Conservation (phyloP, 106 monocot species). For the Triglochin maritima region DNA sequence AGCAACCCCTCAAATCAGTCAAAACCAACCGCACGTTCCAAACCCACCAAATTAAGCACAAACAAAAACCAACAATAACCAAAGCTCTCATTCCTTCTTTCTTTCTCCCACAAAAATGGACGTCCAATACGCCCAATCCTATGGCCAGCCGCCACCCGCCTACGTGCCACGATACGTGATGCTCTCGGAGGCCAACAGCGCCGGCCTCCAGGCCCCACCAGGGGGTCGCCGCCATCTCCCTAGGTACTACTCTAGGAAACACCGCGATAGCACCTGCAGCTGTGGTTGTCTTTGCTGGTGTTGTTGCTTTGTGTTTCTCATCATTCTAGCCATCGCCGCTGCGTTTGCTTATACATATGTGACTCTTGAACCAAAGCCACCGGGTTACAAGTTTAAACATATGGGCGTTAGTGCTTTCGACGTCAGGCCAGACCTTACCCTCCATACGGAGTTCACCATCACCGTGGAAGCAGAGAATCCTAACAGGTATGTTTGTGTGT, state of each 20-base stretch:
- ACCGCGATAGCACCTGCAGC: neutral
- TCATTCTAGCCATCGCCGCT: conserved; percentile 15
- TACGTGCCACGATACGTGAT: conserved; percentile 24
- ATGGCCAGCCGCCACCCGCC: conserved; percentile 9
- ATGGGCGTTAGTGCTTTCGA: conserved; percentile 32
- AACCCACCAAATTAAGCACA: too few species aligned
- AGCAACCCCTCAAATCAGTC: too few species aligned
- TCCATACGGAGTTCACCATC: conserved; percentile 29
- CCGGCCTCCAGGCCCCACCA: conserved; percentile 35
- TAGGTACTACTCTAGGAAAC: conserved; percentile 25
- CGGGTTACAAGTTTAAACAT: conserved; percentile 34
- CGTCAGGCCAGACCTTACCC: conserved; percentile 25
- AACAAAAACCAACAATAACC: too few species aligned
- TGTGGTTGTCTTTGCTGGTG: conserved; percentile 42
- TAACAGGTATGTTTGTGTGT: conserved; percentile 10
- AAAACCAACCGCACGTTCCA: too few species aligned
- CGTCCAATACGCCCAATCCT: conserved; percentile 4
- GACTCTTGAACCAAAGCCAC: conserved; percentile 36
- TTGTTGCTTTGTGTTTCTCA: conserved; percentile 33
- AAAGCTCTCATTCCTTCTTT: too few species aligned
- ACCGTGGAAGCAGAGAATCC: conserved; percentile 50
- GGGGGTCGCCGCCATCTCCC: conserved; percentile 37
- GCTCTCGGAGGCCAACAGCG: conserved; percentile 18
- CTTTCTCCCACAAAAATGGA: neutral
- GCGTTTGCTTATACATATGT: conserved; percentile 18